These are phyloP conservation scores for Fraxinus paxiana DNA, from an alignment of 305 asterid species.

Conservation along the genomic window DNA sequence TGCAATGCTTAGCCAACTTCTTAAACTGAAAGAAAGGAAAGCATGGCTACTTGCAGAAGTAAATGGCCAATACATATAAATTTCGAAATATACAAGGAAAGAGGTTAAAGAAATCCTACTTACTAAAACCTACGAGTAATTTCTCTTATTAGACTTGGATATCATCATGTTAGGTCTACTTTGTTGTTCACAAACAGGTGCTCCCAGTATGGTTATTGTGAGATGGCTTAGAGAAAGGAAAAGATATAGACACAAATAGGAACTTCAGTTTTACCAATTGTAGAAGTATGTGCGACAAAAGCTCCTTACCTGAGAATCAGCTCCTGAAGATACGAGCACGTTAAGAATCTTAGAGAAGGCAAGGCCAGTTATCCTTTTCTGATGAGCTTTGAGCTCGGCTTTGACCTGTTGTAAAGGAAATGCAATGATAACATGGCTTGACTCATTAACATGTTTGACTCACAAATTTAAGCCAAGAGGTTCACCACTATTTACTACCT, in stretches of 20 bases:
- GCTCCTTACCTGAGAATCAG: constrained; percentile 39
- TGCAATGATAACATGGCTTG: neutral
- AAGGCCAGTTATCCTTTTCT: constrained; percentile 37
- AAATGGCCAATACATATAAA: neutral
- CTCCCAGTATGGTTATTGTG: neutral
- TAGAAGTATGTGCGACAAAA: neutral
- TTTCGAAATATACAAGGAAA: neutral
- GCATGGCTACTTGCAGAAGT: neutral
- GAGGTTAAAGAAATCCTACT: neutral
- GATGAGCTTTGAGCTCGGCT: constrained; percentile 34
- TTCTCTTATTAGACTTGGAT: neutral
- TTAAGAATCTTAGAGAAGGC: constrained; percentile 38
- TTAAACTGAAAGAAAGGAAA: neutral
- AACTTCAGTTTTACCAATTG: neutral
- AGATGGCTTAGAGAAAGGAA: neutral
- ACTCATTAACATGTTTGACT: neutral
- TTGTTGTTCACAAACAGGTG: neutral
- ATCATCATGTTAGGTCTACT: neutral
- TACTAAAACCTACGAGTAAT: neutral
- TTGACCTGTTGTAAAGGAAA: constrained; percentile 23
- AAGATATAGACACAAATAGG: neutral
- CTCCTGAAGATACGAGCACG: constrained; percentile 41
- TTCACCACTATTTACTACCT: constrained; percentile 21
- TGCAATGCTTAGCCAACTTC: neutral
- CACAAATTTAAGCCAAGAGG: neutral